Evolutionary conservation across 352 stramenopile species (phyloP).

Genomic region (Pythium utonaiense): DNA sequence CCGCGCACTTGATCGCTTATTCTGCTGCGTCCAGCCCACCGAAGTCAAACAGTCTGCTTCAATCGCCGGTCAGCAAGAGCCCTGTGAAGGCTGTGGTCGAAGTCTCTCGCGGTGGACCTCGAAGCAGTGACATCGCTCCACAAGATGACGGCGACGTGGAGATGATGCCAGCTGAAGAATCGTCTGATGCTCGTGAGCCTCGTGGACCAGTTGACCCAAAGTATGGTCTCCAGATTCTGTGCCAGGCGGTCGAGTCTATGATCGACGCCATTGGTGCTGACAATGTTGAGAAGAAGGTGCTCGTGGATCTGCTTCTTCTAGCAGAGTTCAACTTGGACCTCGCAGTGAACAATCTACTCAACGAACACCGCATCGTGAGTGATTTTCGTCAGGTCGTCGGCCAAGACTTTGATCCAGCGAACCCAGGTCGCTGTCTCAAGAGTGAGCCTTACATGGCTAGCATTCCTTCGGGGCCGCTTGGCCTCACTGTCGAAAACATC

Average conservation of each 20-base stretch:
- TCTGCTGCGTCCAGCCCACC: constrained; percentile 19
- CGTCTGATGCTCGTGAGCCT: constrained; percentile 5
- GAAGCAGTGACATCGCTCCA: constrained; percentile 5
- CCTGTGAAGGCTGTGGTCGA: constrained; percentile 23
- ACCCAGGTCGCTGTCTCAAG: constrained; percentile 44
- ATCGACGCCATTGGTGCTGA: constrained; percentile 62
- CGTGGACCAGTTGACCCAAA: constrained; percentile 54
- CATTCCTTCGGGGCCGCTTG: constrained; percentile 77
- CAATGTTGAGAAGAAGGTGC: constrained; percentile 60
- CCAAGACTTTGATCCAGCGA: constrained; percentile 58
- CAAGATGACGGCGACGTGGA: constrained; percentile 66
- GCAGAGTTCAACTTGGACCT: constrained; percentile 77
- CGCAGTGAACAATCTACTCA: constrained; percentile 82
- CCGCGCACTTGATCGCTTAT: constrained; percentile 2
- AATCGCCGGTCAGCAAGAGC: constrained; percentile 8
- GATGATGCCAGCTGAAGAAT: constrained; percentile 37
- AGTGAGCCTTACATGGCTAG: constrained; percentile 57
- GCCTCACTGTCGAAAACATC: constrained; percentile 88
- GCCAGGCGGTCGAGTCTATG: constrained; percentile 77
- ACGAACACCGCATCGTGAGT: constrained; percentile 70
- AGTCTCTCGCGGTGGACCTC: neutral
- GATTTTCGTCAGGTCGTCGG: constrained; percentile 81
- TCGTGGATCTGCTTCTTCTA: constrained; percentile 70
- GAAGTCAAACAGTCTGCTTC: neutral
- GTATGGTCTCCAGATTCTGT: constrained; percentile 74